Base-by-base conservation (phyloP, 2,329 filamentous ascomycete species). In the Colletotrichum camelliae region DNA sequence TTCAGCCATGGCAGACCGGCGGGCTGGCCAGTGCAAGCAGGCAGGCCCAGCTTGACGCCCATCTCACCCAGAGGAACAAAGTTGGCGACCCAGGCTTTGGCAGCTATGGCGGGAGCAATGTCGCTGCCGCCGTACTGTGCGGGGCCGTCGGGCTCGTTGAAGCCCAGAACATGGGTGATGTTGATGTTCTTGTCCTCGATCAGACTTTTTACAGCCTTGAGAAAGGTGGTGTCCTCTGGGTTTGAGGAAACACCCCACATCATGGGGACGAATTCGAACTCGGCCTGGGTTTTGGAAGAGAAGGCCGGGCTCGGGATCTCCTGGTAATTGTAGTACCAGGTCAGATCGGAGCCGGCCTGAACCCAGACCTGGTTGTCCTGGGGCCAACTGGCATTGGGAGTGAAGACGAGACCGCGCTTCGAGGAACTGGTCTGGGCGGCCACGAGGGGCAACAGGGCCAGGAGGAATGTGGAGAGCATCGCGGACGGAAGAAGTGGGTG, bases 251-350 rank as follows among this genome's bases (percentile, higher is more conserved):
- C 86, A 37, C 94, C 94, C 93, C 93, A 96, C 75, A 96, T 90
- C 94, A 96, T 95, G 67, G 95, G 94, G 2, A 96, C 92, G 83
- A 95, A 97, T 82, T 94, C 89, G 79, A 96, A 91, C 16, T 88
- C 83, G 16, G 87, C 85, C 79, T 93, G 90, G 0, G 88, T 79
- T 35, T 87, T 80, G 66, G 87, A 83, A 55, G 83, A 78, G 81
- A 89, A 93, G 57, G 85, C 85, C 0, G 87, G 77, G 1, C 92
- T 91, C 2, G 94, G 94, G 5, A 83, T 81, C 24, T 87, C 81
- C 31, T 85, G 84, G 84, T 96, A 97, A 86, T 96, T 96, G 89
- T 96, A 97, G 87, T 97, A 97, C 95, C 95, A 97, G 4, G 92
- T 93, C 71, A 96, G 84, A 57, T 92, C 90, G 21, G 89, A 91